These are phyloP conservation scores for Forsythia suspensa DNA, from an alignment of 257 asterid species.

Conservation along the genomic window DNA sequence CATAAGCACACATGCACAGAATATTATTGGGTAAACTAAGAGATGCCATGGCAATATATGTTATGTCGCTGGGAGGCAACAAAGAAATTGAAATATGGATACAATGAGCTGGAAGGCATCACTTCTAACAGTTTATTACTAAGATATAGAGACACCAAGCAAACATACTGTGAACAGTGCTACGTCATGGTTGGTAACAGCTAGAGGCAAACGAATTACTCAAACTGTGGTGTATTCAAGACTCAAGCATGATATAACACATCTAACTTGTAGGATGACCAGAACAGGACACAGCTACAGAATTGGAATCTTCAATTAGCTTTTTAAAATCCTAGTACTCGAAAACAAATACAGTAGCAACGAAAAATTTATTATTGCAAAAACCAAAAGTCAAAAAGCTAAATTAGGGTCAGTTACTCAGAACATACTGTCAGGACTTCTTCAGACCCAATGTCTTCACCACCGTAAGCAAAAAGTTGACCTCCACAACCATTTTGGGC, in stretches of 20 bases:
- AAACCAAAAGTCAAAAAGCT: constrained; percentile 21
- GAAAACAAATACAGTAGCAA: background rate
- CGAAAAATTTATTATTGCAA: constrained; percentile 3
- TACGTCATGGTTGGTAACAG: background rate
- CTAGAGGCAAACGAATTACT: background rate
- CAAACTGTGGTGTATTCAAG: background rate
- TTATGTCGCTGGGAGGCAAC: background rate
- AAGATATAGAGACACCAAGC: background rate
- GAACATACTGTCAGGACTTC: constrained; percentile 87
- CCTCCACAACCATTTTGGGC: constrained; percentile 58
- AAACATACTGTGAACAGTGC: background rate
- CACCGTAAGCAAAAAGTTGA: constrained; percentile 88
- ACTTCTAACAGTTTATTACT: background rate
- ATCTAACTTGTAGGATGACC: background rate
- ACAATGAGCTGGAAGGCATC: background rate
- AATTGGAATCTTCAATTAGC: constrained; percentile 4
- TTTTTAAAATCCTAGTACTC: background rate
- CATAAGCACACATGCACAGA: background rate
- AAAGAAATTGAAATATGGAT: background rate
- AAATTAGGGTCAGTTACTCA: constrained; percentile 23
- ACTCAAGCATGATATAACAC: constrained; percentile 5
- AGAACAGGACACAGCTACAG: constrained; percentile 8
- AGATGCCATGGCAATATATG: too few relatives aligned
- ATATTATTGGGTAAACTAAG: background rate
- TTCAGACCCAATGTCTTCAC: constrained; percentile 89